Base-by-base conservation (phyloP, 2,329 filamentous ascomycete species). In the Hortaea werneckii region DNA sequence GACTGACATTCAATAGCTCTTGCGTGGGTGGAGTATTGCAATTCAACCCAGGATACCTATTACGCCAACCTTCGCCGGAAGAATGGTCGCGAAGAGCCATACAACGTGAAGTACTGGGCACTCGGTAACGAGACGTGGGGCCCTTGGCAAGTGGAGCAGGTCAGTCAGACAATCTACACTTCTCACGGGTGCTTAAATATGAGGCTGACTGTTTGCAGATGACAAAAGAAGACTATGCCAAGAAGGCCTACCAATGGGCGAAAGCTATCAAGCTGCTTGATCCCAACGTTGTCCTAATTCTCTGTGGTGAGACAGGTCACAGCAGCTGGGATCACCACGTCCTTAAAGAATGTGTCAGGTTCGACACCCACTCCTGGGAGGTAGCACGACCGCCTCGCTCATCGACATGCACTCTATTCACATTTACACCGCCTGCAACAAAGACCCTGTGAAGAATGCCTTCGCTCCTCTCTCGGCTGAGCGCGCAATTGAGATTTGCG, bases 1-100 rank as follows among this genome's bases (percentile, higher is more conserved):
- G 29, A 40, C 9, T 32, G 41, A 37, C 12, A 8, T 6, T 29
- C 41, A 41, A 37, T 53, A 77, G 76, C 77, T 32, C 72, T 90
- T 29, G 84, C 75, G 8, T 92, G 86, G 86, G 72, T 92, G 13
- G 86, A 92, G 61, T 92, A 92, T 70, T 92, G 87, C 71, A 92
- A 92, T 67, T 81, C 80, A 2, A 78, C 75, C n/a, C 72, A 75
- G 45, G 77, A 89, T 65, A 89, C 83, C 7, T 77, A 90, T 70
- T 92, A 87, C 62, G 86, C 86, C 51, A 89, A 90, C 60, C 71
- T 89, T 42, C 79, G 87, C 29, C 76, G 86, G 9, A 74, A 82
- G 56, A 83, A 92, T 65, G 86, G 86, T 8, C 80, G 78, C 29
- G 74, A 82, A 46, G 77, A 87, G 66, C 87, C 86, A 4, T 90